Evolutionary conservation across 1,139 yeast genomes (phyloP), one percentile per base, ranked within the genome.

Genomic region (Pichia sp.): DNA sequence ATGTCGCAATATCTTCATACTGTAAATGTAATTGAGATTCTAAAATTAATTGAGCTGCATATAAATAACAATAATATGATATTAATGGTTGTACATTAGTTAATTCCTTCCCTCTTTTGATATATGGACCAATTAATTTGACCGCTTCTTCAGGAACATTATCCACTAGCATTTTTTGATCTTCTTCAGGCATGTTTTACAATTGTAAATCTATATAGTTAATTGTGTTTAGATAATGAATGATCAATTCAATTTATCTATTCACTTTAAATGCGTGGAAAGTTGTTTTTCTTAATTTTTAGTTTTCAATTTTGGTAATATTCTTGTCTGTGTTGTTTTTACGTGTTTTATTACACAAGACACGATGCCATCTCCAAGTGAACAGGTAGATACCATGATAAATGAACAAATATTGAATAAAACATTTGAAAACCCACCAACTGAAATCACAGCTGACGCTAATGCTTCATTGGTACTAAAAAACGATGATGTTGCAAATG

Each of bases 41-140:
- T 27, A 87, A 67, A 9, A 87, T 81, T 57, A 76, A 71, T 59
- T 86, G 88, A 12, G 83, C 80, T 0, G 86, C 85, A 56, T 82
- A 80, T 37, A 77, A 61, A 59, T 73, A 72, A 62, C 85, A 79
- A 60, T 74, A 79, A 61, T 80, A 80, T 23, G 82, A 68, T 29
- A 80, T 72, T 15, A 77, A 65, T 0, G 85, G 82, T 51, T 80
- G 78, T 22, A 70, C 71, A 1, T 58, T 49, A n/a, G 64, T 68
- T 37, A 81, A 57, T 56, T 81, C 86, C 13, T 61, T 60, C n/a
- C 84, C 69, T 16, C 85, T 68, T 4, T 68, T 64, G 23, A 79
- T 65, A 55, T 63, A 79, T 0, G 79, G 74, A 0, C 70, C 62
- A 26, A 77, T 68, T 1, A 63, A 52, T 56, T 74, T 77, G 49